Evolutionary conservation across 106 monocot genomes (phyloP).

Genomic region (Ottelia alismoides): DNA sequence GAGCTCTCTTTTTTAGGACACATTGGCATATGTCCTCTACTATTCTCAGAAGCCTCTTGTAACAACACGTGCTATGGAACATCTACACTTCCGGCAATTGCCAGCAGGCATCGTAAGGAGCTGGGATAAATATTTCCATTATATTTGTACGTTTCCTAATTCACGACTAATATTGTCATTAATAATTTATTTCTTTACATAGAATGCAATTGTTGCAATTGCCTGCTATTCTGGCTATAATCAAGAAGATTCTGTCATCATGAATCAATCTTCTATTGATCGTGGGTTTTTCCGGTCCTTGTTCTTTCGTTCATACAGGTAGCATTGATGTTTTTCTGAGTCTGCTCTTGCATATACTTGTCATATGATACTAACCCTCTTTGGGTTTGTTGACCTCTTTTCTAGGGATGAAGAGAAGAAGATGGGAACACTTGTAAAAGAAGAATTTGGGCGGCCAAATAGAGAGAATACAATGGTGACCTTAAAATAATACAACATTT

Average conservation of each 20-base stretch:
- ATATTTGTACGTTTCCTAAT: not conserved
- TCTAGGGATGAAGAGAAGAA: conserved; percentile 97
- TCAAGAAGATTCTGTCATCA: conserved; percentile 99
- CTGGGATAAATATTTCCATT: not conserved
- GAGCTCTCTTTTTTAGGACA: conserved; percentile 44
- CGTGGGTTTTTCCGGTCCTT: conserved; percentile 95
- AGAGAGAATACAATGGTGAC: conserved; percentile 97
- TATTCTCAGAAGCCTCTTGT: conserved; percentile 99
- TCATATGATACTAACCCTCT: too few species aligned
- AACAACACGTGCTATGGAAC: conserved; percentile 99
- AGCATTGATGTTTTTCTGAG: conserved; percentile 3
- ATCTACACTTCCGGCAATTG: conserved; percentile 94
- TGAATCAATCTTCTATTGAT: conserved; percentile 99
- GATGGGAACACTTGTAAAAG: conserved; percentile 98
- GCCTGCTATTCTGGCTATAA: conserved; percentile 99
- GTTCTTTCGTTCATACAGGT: conserved; percentile 99
- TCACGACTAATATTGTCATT: not conserved
- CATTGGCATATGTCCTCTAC: conserved; percentile 96
- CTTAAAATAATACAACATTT: too few species aligned
- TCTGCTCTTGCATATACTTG: not conserved
- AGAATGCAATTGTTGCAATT: conserved; percentile 99
- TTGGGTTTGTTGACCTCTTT: not conserved
- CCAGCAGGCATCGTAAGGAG: conserved; percentile 99
- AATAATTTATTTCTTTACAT: not conserved
- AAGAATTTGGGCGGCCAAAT: conserved; percentile 93